Conservation (phyloP, 1,139 yeast genomes). For the Saccharomyces hybrid region DNA sequence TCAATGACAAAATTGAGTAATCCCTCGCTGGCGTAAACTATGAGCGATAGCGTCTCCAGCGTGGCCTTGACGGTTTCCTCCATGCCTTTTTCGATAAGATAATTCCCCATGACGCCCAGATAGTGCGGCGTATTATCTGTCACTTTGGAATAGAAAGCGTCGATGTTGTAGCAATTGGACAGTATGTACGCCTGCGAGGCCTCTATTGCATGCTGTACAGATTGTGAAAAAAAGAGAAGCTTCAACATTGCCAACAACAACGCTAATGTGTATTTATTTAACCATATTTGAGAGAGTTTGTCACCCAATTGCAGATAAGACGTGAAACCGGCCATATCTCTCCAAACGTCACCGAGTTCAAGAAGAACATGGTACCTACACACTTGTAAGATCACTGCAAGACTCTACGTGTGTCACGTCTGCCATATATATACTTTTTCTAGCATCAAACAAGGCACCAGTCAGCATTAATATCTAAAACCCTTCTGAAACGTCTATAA, state of each 20-base stretch:
- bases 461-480: neutral
- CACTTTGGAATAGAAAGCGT: slow-evolving; percentile 37
- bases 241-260: slow-evolving; percentile 43
- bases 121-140: slow-evolving; percentile 49
- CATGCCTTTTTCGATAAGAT: slow-evolving; percentile 41
- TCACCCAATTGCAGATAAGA: slow-evolving; percentile 41
- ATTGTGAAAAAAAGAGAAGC: slow-evolving; percentile 40
- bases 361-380: neutral
- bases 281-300: slow-evolving; percentile 49
- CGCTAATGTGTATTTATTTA: slow-evolving; percentile 48
- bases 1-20: slow-evolving; percentile 61
- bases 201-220: slow-evolving; percentile 37
- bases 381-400: neutral
- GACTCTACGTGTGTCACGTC: neutral
- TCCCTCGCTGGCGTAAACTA: slow-evolving; percentile 51
- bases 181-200: slow-evolving; percentile 34
- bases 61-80: slow-evolving; percentile 42
- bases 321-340: slow-evolving; percentile 3
- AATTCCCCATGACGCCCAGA: slow-evolving; percentile 47
- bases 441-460: neutral
- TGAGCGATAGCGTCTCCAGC: slow-evolving; percentile 35
- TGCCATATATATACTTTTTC: neutral
- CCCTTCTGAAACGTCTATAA: neutral
- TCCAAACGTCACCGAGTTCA: neutral
- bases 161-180: slow-evolving; percentile 40